A percentile compares a stretch with the other conserved stretches of the same genome.
These are phyloP conservation scores for Leishmania lainsoni DNA, from an alignment of 208 protist genomes.

Conservation along the genomic window DNA sequence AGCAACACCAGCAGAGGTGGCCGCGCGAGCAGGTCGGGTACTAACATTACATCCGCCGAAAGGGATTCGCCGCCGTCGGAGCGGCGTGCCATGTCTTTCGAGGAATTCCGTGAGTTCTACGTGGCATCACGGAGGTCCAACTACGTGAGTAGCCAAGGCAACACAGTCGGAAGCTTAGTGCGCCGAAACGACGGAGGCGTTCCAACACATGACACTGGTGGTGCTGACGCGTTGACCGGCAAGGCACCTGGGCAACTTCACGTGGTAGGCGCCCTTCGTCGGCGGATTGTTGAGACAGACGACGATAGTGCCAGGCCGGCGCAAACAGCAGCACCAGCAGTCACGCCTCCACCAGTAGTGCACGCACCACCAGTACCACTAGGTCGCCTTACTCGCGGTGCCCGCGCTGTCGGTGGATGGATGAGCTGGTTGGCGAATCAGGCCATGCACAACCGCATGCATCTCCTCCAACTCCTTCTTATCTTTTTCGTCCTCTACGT, in stretches of 20 bases:
- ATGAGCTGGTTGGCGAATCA: neutral
- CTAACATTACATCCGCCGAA: neutral
- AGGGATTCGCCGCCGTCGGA: neutral
- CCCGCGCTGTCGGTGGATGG: neutral
- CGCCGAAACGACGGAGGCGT: neutral
- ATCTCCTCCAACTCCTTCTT: conserved; percentile 8
- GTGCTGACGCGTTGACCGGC: neutral
- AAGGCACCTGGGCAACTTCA: neutral
- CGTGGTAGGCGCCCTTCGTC: neutral
- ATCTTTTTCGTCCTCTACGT: conserved; percentile 14
- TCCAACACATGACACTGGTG: neutral
- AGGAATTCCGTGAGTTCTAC: conserved; percentile 31
- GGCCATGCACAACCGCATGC: neutral
- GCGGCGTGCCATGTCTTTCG: conserved; percentile 13
- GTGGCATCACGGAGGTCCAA: conserved; percentile 8
- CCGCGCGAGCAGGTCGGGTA: neutral
- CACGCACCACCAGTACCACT: neutral
- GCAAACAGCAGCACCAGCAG: neutral
- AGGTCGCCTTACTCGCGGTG: neutral
- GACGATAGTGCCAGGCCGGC: neutral
- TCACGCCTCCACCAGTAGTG: neutral
- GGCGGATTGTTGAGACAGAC: neutral
- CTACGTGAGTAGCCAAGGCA: neutral
- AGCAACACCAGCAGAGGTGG: neutral
- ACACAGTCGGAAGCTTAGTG: neutral